Evolutionary conservation across 164 flowering plant species (phyloP), one percentile per base, ranked within the genome.

Genomic region (Vitis rotundifolia): DNA sequence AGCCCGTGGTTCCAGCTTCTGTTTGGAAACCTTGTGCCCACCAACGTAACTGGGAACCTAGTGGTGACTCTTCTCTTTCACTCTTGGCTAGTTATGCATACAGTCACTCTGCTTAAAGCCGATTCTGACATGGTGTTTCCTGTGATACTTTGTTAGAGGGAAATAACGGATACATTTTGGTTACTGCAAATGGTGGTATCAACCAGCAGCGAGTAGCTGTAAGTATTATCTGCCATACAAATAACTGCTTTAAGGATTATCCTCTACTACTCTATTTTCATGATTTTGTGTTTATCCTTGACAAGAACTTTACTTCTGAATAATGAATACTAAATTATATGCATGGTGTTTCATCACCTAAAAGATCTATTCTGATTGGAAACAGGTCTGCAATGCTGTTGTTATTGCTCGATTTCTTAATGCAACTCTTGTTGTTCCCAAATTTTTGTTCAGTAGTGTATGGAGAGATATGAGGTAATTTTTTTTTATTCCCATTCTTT

Each of bases 161-260:
- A 64, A 82, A 69, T 13, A 93, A 87, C 81, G 97, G 99, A 74
- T 96, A 89, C 76, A 84, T 96, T 70, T 66, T 96, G 85, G 90
- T 96, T 59, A 96, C 91, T 81, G 99, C 99, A 81, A 96, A 96
- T 81, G 99, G 99, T 76, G 99, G 99, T 71, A 89, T 96, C 64
- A 96, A 91, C 81, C 99, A 96, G 87, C 99, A 96, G 77, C 80
- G 98, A 74, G 97, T 96, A 22, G 99, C 98, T 75, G 99, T 96
- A 81, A 88, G 97, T 90, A 69, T 44, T 70, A 44, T 68, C 62
- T 63, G 26, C 37, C 55, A 29, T 48, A 47, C 3, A 5, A 18
- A n/a, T n/a, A 64, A 31, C 18, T 54, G 28, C 58, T 14, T 65
- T 71, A 67, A 19, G n/a, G 18, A n/a, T 26, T 48, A 3, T 37